Conservation (phyloP, 1,139 yeast genomes). For the Candida albicans region DNA sequence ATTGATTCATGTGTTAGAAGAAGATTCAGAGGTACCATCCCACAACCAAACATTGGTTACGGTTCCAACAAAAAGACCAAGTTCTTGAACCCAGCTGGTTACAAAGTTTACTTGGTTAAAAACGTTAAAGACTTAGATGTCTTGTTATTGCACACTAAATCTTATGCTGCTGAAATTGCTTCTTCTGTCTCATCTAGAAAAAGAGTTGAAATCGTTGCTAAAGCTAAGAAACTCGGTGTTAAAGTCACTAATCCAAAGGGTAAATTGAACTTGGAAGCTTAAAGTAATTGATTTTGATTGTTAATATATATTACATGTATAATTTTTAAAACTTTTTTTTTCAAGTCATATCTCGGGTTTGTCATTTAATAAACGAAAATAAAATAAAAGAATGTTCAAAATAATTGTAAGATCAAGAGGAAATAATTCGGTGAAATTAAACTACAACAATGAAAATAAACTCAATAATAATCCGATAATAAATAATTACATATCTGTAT, state of each 20-base stretch:
- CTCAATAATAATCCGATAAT: background rate
- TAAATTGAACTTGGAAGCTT: conserved; percentile 97
- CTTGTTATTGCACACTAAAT: conserved; percentile 94
- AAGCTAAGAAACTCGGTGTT: conserved; percentile 98
- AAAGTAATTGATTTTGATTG: conserved; percentile 25
- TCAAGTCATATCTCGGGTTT: conserved; percentile 3
- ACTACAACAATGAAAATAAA: background rate
- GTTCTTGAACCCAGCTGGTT: conserved; percentile 96
- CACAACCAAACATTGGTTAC: conserved; percentile 99
- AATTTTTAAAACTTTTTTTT: background rate
- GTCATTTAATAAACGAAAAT: background rate
- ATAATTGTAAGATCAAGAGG: no score
- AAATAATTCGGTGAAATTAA: background rate
- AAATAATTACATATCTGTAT: conserved; percentile 1
- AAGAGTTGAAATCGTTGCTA: conserved; percentile 95
- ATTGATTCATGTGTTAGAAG: conserved; percentile 99
- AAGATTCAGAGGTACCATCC: conserved; percentile 99
- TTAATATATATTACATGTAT: background rate
- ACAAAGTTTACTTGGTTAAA: conserved; percentile 93
- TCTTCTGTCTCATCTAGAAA: conserved; percentile 98
- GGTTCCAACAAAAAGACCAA: conserved; percentile 99
- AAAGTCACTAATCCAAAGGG: conserved; percentile 99
- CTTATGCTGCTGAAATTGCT: conserved; percentile 99
- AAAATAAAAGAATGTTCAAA: background rate
- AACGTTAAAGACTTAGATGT: conserved; percentile 94